Conservation (phyloP, 2,329 filamentous ascomycete species). For the Drechmeria coniospora region DNA sequence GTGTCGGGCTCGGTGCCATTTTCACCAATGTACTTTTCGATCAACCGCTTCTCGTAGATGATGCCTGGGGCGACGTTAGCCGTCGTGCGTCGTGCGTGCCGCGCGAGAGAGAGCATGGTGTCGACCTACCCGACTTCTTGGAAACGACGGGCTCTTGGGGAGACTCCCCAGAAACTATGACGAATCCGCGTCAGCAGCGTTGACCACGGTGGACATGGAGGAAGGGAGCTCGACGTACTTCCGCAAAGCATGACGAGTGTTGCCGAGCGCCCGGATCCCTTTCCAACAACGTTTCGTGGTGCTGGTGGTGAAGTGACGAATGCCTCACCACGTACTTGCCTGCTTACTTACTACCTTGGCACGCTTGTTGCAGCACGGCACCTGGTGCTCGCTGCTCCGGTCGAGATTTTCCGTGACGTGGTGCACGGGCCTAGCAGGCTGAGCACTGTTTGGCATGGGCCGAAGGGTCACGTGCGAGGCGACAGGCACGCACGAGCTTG, state of each 20-base stretch:
- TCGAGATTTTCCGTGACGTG: constrained; percentile 10
- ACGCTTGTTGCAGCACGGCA: constrained; percentile 1
- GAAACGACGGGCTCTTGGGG: constrained; percentile 91
- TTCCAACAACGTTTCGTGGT: constrained; percentile 7
- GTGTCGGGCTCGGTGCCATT: constrained; percentile 86
- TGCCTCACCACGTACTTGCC: no score
- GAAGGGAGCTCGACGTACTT: constrained; percentile 19
- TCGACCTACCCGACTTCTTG: constrained; percentile 67
- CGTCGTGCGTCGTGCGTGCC: not conserved
- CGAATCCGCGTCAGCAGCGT: constrained; percentile 5
- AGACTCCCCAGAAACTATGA: constrained; percentile 82
- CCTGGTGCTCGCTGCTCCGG: constrained; percentile 2
- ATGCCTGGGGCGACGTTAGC: constrained; percentile 38
- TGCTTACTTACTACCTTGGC: no score
- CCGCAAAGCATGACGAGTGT: constrained; percentile 29
- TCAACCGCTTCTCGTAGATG: constrained; percentile 87
- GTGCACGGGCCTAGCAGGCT: constrained; percentile 1
- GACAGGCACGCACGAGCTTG: no score
- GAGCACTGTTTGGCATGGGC: not conserved
- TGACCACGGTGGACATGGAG: no score
- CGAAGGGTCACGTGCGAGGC: no score
- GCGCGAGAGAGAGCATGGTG: not conserved
- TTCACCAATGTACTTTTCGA: constrained; percentile 88
- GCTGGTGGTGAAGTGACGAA: not conserved
- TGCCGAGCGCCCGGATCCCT: constrained; percentile 9